Evolutionary conservation across 768 basidiomycete genomes (phyloP).

Genomic region (Vishniacozyma victoriae): DNA sequence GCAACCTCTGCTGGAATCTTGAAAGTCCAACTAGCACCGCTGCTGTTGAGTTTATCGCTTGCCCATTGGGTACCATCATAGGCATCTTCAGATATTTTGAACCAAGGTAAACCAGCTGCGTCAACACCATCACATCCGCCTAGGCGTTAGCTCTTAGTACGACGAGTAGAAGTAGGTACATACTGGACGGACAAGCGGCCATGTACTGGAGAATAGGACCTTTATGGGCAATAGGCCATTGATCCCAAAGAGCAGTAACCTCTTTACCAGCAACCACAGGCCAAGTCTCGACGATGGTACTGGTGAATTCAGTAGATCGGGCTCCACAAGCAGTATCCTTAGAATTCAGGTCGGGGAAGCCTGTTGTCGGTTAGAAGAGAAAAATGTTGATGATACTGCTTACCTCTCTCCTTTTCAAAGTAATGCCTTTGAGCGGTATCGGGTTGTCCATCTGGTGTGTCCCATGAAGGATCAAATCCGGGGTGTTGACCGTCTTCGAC

Average conservation of each 20-base stretch:
- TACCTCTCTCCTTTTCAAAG: too few species aligned
- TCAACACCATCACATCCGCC: slow-evolving; percentile 17
- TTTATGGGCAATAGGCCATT: slow-evolving; percentile 10
- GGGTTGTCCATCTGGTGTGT: slow-evolving; percentile 1
- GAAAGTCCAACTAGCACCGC: too few species aligned
- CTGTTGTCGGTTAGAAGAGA: too few species aligned
- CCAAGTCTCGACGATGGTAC: slow-evolving; percentile 10
- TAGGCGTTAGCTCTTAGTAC: too few species aligned
- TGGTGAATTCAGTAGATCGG: slow-evolving; percentile 1
- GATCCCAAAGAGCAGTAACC: slow-evolving; percentile 13
- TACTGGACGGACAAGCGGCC: slow-evolving; percentile 11
- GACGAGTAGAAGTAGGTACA: too few species aligned
- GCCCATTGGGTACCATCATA: slow-evolving; percentile 9
- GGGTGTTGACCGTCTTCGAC: slow-evolving; percentile 4
- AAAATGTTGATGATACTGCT: too few species aligned
- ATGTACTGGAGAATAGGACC: slow-evolving; percentile 14
- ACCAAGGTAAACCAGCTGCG: slow-evolving; percentile 12
- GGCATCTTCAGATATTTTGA: slow-evolving; percentile 13
- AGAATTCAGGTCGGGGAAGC: too few species aligned
- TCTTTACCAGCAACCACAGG: slow-evolving; percentile 10
- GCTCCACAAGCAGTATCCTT: slow-evolving; percentile 19
- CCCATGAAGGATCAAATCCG: slow-evolving; percentile 14
- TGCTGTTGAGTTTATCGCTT: slow-evolving; percentile 2
- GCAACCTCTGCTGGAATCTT: slow-evolving; percentile 12
- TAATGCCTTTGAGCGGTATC: too few species aligned